Evolutionary conservation across 78 protist species (phyloP), one percentile per base, ranked within the genome.

Genomic region (Polysphondylium violaceum): DNA sequence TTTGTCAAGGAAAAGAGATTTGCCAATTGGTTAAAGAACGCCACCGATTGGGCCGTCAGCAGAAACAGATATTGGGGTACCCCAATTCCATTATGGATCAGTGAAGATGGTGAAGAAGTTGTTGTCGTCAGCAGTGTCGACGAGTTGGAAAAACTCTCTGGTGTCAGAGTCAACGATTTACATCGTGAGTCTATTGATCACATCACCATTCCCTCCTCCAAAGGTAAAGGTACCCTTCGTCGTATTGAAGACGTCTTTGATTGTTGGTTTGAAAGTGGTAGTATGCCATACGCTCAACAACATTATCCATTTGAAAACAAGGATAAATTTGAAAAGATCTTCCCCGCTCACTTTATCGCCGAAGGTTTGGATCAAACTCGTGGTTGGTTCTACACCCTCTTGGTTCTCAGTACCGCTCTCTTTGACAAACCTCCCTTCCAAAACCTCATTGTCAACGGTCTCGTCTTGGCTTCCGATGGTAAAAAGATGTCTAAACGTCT

Each of bases 231-330:
- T 38, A 29, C 0, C 5, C 73, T 97, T 29, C 65, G 78, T 33
- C 95, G 99, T 44, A 91, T 98, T 56, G 87, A 59, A 47, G 98
- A 98, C 59, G 99, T 99, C 21, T 99, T 99, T 77, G 99, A 99
- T 96, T 99, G 99, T 97, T 99, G 99, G 99, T 99, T 99, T 93
- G 99, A 99, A 96, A 76, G 96, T 16, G 99, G 99, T 61, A 92
- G 71, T 68, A 99, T 99, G 99, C 99, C 99, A 59, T 98, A 98
- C 83, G 99, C 99, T 38, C 99, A 98, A 94, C 41, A 44, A 71
- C 99, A 99, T 96, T 99, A 98, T 92, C 99, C 99, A 72, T 98
- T 98, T 60, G 99, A 99, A 89, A 98, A 98, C 96, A 89, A 96
- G 86, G 98, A 97, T 73, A 8, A 16, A 23, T 98, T 98, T 50